phyloP scores from a whole-genome alignment of 305 asterid species.

The Euphrasia arctica region DNA sequence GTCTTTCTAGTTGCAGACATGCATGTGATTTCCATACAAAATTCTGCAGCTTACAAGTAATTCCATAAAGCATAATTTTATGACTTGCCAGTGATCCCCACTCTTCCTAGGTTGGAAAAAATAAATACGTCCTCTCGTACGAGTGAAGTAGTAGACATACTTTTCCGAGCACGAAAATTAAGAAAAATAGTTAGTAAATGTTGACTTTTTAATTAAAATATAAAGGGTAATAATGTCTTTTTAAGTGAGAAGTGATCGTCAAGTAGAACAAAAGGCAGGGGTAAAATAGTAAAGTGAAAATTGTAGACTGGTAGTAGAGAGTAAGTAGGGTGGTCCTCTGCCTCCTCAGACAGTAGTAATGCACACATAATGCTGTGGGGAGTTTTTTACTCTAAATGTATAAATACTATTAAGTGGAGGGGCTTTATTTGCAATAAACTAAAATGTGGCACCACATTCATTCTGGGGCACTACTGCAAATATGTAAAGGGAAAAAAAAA shows the following conservation, averaged over 20 bases:
- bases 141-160: too few species aligned
- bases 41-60: conserved; percentile 14
- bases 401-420: not conserved
- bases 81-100: not conserved
- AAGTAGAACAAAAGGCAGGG: too few species aligned
- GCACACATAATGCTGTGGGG: not conserved
- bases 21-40: conserved; percentile 21
- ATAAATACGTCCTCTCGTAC: too few species aligned
- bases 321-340: conserved; percentile 30
- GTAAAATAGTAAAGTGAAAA: too few species aligned
- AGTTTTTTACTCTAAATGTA: not conserved
- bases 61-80: not conserved
- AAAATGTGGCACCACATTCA: not conserved
- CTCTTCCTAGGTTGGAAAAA: not conserved
- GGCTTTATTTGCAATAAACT: not conserved
- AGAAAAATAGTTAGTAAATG: too few species aligned
- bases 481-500: not conserved
- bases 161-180: too few species aligned
- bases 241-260: too few species aligned
- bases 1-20: conserved; percentile 3
- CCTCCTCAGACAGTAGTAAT: not conserved
- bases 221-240: too few species aligned
- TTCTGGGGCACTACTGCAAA: not conserved
- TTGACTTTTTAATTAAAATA: too few species aligned
- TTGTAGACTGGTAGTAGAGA: not conserved